Evolutionary conservation across 1,139 yeast species (phyloP).

Genomic region (Kluyveromyces marxianus): DNA sequence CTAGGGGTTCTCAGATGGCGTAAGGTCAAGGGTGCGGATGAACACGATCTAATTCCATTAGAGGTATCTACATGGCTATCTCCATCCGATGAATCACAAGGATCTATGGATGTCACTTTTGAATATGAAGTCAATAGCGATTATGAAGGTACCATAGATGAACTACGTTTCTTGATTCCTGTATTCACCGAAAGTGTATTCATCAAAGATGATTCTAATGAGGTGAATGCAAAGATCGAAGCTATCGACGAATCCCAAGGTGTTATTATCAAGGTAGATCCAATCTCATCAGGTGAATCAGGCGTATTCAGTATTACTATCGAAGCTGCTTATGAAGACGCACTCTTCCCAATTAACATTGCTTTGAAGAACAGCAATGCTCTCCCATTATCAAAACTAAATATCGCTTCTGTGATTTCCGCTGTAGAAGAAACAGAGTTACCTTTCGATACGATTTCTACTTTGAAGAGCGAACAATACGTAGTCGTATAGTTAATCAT

Average conservation of each 20-base stretch:
- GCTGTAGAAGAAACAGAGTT: constrained; percentile 40
- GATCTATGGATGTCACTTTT: constrained; percentile 64
- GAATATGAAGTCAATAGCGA: constrained; percentile 67
- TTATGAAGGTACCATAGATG: constrained; percentile 44
- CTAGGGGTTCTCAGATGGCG: constrained; percentile 92
- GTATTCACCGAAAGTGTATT: constrained; percentile 48
- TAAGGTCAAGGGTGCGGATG: constrained; percentile 53
- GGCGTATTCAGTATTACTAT: constrained; percentile 80
- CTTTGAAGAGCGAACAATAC: constrained; percentile 57
- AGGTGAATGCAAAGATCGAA: constrained; percentile 37
- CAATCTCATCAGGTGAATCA: constrained; percentile 43
- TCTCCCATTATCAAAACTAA: constrained; percentile 40
- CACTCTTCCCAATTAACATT: constrained; percentile 81
- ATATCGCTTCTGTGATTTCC: constrained; percentile 38
- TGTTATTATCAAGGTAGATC: constrained; percentile 45
- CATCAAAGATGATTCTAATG: constrained; percentile 44
- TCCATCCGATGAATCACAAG: constrained; percentile 44
- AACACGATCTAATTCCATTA: constrained; percentile 55
- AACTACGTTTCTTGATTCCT: constrained; percentile 63
- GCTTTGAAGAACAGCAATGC: constrained; percentile 31
- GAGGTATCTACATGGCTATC: constrained; percentile 82
- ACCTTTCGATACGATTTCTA: constrained; percentile 65
- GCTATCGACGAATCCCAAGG: constrained; percentile 50
- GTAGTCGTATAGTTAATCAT: constrained; percentile 40
- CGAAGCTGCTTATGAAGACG: constrained; percentile 71